Evolutionary conservation across 23 red algal genomes (phyloP), one percentile per base, ranked within the genome.

Genomic region (Cyanidioschyzon merolae): DNA sequence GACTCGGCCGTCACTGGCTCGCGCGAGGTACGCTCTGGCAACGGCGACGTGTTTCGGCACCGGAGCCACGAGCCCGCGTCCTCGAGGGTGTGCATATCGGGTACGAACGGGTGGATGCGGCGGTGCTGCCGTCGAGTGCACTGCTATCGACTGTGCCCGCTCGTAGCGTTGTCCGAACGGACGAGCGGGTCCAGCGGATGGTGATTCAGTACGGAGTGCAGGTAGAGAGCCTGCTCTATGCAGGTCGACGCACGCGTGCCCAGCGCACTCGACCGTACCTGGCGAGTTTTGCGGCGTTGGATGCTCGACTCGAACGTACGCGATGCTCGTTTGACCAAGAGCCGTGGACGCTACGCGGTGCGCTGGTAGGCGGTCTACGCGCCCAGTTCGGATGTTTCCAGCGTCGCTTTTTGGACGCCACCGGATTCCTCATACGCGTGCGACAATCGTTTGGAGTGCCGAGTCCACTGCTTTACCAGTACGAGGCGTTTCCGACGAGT

Each of bases 341-440:
- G 63, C 63, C 63, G 29, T 71, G 63, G 63, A 71, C 63, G 63
- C 29, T 71, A 35, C 63, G 63, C 32, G 63, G 63, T 27, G 63
- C 63, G 12, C 29, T 71, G 63, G 32, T 25, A 7, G 63, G 63
- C 63, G 63, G 63, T 27, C 32, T 71, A 7, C 63, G 63, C 7
- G 63, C n/a, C 63, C 63, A 71, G 63, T 27, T 71, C n/a, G 63
- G 63, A 7, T 27, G 63, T 32, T 71, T 25, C 7, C 63, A 35
- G 63, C 63, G 29, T 3, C n/a, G n/a, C 7, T 7, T 71, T 32
- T 71, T 71, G 16, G 63, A 71, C 32, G 7, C 21, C 3, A 71
- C 63, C 16, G 63, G 63, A 32, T 32, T 71, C 30, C 30, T 35
- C n/a, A 7, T 71, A 7, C 32, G n/a, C n/a, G 21, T 71, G 63